Base-by-base conservation (phyloP, 345 rosid species). In the Mallotus nudiflorus region DNA sequence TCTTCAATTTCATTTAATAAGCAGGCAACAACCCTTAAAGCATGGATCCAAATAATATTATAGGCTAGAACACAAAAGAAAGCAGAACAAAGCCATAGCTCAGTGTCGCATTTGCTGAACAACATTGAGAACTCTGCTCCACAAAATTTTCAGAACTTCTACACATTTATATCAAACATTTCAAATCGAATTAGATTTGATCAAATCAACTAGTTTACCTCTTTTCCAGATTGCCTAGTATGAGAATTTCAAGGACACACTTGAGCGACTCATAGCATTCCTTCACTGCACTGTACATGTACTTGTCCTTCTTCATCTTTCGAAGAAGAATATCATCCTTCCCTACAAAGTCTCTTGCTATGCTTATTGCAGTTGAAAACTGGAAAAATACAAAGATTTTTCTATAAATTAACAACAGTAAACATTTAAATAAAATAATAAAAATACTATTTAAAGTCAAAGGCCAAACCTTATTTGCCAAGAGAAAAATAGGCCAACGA, bases 401-500 rank as follows among this genome's bases (percentile, higher is more conserved):
- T 79, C 73, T 72, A 81, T 78, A 79, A 68, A 69, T 61, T 61
- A 73, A 64, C 65, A 64, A 40, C 24, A 16, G 66, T 19, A 53
- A 12, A 42, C 4, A 42, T 42, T 42, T 12, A 42, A 69, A n/a
- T 0, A 7, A 49, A 65, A 51, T 57, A 54, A 66, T 59, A 62
- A 46, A 12, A 25, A 20, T n/a, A 62, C 40, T 19, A 67, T 54
- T 67, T 8, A 13, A 39, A 28, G 13, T 13, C 48, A 51, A 57
- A 71, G 61, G 37, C 13, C 40, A 63, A 77, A 94, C 98, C 96
- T 94, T 86, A 82, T 86, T 87, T 73, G 97, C 91, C 37, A 94
- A 86, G 73, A 94, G 96, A 78, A 94, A 94, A 74, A 94, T 85
- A 18, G 98, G 98, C 98, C 98, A 94, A 51, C 84, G 86, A 75